Base-by-base conservation (phyloP, 805 yeast genomes). In the Cyberlindnera misumaiensis region DNA sequence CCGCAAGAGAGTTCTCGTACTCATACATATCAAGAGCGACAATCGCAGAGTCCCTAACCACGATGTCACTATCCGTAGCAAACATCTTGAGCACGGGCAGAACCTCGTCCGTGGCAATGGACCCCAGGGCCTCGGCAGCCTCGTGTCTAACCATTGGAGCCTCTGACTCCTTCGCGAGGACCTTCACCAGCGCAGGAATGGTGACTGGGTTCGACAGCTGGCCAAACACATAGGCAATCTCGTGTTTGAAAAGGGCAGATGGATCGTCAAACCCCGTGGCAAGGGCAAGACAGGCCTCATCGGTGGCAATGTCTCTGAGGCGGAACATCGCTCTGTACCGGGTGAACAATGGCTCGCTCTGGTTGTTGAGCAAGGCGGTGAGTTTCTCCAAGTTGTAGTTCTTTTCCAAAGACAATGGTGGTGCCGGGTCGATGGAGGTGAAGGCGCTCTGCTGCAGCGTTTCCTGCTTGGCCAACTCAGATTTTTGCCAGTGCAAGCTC, bases 91-190 rank as follows among this genome's bases (percentile, higher is more conserved):
- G 75, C 27, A 93, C 82, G 12, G 97, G 96, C 48, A 90, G 71
- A 28, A 90, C 95, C 42, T 90, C 97, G 54, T 86, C 96, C 9
- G 97, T 86, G 20, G 96, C 97, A 59, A 93, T 93, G 22, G 95
- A 77, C 20, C 98, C 98, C 53, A 94, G 72, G 18, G 98, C 98
- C 67, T 93, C 99, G 18, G 97, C 98, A 42, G 97, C 98, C 67
- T 93, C 99, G 60, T 93, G 99, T 67, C 99, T 83, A 26, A 94
- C 98, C 99, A 93, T 93, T 47, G 94, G 95, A 38, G 95, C 97
- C 67, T 93, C 96, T 12, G 64, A 56, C 43, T 71, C 75, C 60
- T 85, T 77, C 51, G 78, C 78, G 52, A 94, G 73, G 3, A 93
- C 87, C 64, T 85, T 80, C 41, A 87, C 73, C 46, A 94, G 74